phyloP scores from a whole-genome alignment of 1,139 yeast species.

The Ogataea hybrid region DNA sequence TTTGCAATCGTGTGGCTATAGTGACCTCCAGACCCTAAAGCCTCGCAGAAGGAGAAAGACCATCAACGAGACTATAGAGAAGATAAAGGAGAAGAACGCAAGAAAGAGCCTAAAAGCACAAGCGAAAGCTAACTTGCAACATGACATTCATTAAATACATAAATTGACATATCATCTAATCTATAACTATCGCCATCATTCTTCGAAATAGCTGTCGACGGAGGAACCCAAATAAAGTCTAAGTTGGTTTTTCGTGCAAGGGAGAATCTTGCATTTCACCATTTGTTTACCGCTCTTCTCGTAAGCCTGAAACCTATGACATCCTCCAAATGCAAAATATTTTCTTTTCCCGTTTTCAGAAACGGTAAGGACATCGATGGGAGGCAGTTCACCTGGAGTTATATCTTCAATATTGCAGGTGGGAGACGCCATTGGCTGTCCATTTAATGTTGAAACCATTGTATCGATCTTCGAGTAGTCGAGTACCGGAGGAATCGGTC shows the following conservation, averaged over 20 bases:
- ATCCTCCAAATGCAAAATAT: no score
- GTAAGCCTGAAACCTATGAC: no score
- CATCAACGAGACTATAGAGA: constrained; percentile 11
- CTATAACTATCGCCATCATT: constrained; percentile 2
- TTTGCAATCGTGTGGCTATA: constrained; percentile 38
- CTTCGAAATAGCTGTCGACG: constrained; percentile 41
- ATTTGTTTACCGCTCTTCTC: constrained; percentile 47
- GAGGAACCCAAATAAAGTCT: constrained; percentile 64
- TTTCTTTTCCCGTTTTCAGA: no score
- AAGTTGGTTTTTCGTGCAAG: constrained; percentile 64
- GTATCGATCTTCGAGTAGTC: no score
- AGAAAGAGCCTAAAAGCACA: neutral
- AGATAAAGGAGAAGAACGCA: constrained; percentile 11
- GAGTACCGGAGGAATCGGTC: no score
- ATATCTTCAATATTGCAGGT: no score
- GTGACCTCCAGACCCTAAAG: constrained; percentile 10
- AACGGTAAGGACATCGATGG: no score
- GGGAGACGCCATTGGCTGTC: no score
- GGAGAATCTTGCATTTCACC: constrained; percentile 64
- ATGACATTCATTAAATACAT: no score
- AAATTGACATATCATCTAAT: no score
- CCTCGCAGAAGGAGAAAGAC: constrained; percentile 14
- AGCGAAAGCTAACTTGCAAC: neutral
- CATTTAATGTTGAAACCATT: no score
- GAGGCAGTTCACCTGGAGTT: no score